Evolutionary conservation across 257 asterid species (phyloP), one percentile per base, ranked within the genome.

Genomic region (Nicotiana paniculata): DNA sequence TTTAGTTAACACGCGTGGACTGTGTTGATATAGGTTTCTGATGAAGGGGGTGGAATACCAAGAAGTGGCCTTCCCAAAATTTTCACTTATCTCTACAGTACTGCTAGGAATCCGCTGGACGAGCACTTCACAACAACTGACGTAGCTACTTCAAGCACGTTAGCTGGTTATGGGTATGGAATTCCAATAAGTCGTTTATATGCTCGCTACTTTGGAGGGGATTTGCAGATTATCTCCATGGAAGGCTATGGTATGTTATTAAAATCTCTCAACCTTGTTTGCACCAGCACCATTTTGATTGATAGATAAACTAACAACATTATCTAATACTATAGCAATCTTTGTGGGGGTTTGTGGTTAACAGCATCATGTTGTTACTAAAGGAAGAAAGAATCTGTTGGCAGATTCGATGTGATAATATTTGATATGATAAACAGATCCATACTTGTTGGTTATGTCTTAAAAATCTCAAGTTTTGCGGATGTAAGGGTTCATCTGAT

Each of bases 161-260:
- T 96, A 94, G 98, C 99, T 69, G 99, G 98, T 77, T 93, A 91
- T 83, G 99, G 99, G 15, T 92, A 89, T 84, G 99, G 99, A 76
- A 93, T 96, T 84, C 98, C 99, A 64, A 90, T 93, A 79, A 93
- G 97, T 88, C 99, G 97, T 81, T 84, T 93, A 86, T 96, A 96
- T 80, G 99, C 99, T 61, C 90, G 92, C 68, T 96, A 96, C 83
- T 96, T 96, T 68, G 99, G 99, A 54, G 99, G 99, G 61, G 99
- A 96, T 85, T 88, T 96, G 65, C 98, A 93, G 83, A 92, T 96
- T 72, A 93, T 93, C 83, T 93, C 99, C 80, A 96, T 96, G 99
- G 98, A 96, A 90, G 98, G 99, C 86, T 93, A 96, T 80, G 99
- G 98, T 91, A 89, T 4, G 90, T 77, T 61, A 67, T n/a, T 43